Conservation (phyloP, 306 rosid genomes). For the Geum urbanum region DNA sequence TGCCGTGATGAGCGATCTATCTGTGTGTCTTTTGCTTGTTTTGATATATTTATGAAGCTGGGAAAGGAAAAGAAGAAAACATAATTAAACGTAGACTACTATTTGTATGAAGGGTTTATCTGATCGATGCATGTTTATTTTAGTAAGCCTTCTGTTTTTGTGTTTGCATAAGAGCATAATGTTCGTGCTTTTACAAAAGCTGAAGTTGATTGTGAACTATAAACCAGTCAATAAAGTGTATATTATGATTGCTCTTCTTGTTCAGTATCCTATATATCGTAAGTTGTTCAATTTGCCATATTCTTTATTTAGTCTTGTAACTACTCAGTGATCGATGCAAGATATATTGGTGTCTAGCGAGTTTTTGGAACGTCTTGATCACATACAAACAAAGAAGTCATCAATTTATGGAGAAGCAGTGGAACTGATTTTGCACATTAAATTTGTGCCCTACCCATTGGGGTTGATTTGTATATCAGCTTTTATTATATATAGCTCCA, state of each 20-base stretch:
- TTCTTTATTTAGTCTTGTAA: not conserved
- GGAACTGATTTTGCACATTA: not conserved
- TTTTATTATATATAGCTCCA: no score
- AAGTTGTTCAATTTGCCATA: not conserved
- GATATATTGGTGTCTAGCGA: no score
- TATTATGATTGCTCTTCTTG: conserved; percentile 3
- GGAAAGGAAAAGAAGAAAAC: not conserved
- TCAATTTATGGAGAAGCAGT: not conserved
- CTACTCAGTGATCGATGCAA: no score
- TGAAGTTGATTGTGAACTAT: conserved; percentile 3
- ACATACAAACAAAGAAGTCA: not conserved
- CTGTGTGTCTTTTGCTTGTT: not conserved
- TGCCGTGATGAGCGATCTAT: conserved; percentile 34
- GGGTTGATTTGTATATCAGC: not conserved
- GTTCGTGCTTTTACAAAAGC: conserved; percentile 7
- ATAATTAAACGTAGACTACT: not conserved
- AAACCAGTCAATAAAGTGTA: conserved; percentile 29
- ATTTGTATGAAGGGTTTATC: not conserved
- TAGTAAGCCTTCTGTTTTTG: conserved; percentile 1
- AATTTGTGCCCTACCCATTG: not conserved
- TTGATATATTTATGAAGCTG: not conserved
- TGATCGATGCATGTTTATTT: not conserved
- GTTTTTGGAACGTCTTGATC: no score
- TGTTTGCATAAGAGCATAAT: not conserved
- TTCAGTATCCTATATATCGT: not conserved